A percentile compares a stretch with the other conserved stretches of the same genome.
Conservation (phyloP, 2,329 filamentous ascomycete species). For the Aureobasidium sp. region DNA sequence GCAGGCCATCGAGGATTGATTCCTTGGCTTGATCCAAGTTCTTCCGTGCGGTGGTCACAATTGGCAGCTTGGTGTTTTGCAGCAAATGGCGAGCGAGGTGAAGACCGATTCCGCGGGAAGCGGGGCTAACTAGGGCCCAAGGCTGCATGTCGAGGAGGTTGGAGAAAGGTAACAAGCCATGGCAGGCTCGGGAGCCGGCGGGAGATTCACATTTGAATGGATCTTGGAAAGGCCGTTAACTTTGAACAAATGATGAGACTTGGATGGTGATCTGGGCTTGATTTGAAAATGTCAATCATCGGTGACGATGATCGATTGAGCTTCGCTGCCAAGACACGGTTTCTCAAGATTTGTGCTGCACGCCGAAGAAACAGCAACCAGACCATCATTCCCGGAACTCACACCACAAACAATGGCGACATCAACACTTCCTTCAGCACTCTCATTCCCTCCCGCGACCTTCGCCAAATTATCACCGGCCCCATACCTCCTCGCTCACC, state of each 20-base stretch:
- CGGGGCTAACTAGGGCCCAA: conserved; percentile 50
- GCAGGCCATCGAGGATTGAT: conserved; percentile 44
- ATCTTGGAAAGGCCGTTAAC: background rate
- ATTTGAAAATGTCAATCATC: background rate
- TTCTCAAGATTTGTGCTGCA: background rate
- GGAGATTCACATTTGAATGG: conserved; percentile 6
- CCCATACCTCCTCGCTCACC: conserved; percentile 82
- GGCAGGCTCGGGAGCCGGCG: background rate
- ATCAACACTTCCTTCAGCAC: conserved; percentile 17
- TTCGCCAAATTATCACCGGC: conserved; percentile 88
- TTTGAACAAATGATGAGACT: background rate
- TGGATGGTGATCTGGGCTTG: background rate
- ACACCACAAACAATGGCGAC: conserved; percentile 15
- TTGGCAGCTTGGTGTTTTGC: conserved; percentile 49
- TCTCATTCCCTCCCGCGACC: conserved; percentile 57
- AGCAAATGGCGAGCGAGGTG: conserved; percentile 54
- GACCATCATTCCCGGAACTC: background rate
- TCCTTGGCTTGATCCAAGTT: conserved; percentile 44
- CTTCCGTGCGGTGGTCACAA: conserved; percentile 55
- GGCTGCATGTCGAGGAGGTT: conserved; percentile 33
- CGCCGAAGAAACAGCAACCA: background rate
- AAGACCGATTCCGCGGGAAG: conserved; percentile 58
- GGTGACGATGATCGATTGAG: conserved; percentile 12
- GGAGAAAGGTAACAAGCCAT: background rate
- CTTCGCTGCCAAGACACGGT: conserved; percentile 3